Evolutionary conservation across 768 basidiomycete genomes (phyloP), one percentile per base, ranked within the genome.

Genomic region (Chalciporus pseudorubinellus): DNA sequence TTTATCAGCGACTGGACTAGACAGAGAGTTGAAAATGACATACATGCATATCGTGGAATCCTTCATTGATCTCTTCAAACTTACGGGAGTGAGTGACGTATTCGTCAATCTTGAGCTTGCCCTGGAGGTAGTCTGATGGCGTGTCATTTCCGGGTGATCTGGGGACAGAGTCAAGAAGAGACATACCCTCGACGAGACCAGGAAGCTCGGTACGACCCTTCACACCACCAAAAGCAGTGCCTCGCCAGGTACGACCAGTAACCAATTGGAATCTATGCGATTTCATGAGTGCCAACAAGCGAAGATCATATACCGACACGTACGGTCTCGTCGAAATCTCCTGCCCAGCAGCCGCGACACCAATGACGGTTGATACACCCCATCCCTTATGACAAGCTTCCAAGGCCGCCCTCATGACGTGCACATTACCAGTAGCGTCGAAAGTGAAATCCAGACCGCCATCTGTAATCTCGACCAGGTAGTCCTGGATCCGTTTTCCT

Each of bases 381-480:
- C 97, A 99, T 13, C 97, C 97, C 68, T 98, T 98, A 72, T 99
- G 97, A 70, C 94, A 98, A n/a, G 94, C 90, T 73, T 99, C 97
- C 42, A 99, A 82, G 21, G 97, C 97, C 44, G 86, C 76, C 54
- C 95, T 84, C 95, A 97, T 98, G 56, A 95, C 93, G 24, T 92
- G 75, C 10, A 93, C 89, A 66, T 97, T 98, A 19, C 97, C 97
- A 10, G 97, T 99, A 60, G 87, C 89, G 64, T 99, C 97, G 63
- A 95, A 99, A 12, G 97, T 98, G 69, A 84, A 98, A 72, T 99
- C 97, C 33, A 97, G 76, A 21, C 97, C 97, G 16, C 97, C 97
- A 61, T 99, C 97, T 3, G 95, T 98, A 59, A 93, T 81, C 65
- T 94, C 90, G 41, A 95, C 77, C 28, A 99, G 80, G 64, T 92